These are phyloP conservation scores for Lactarius evosmus DNA, from an alignment of 768 basidiomycete genomes.

Conservation along the genomic window DNA sequence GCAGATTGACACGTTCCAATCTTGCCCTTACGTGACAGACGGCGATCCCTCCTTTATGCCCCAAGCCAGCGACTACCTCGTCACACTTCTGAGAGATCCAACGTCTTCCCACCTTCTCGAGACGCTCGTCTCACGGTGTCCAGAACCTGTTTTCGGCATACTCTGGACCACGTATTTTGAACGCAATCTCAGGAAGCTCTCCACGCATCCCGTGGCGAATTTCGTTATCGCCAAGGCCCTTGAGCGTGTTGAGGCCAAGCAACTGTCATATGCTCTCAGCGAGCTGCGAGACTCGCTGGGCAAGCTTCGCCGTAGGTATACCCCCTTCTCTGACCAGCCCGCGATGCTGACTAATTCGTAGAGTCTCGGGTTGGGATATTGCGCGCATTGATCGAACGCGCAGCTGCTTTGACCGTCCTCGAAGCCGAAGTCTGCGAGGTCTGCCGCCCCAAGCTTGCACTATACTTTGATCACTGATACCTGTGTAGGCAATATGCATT, in stretches of 20 bases:
- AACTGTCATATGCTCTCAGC: conserved; percentile 52
- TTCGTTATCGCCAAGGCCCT: conserved; percentile 86
- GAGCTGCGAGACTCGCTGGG: conserved; percentile 59
- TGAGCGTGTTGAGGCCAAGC: conserved; percentile 52
- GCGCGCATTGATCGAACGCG: conserved; percentile 70
- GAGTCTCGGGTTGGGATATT: conserved; percentile 74
- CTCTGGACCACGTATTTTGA: conserved; percentile 80
- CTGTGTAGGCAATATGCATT: conserved; percentile 30
- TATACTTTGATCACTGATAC: background rate
- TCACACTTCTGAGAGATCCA: conserved; percentile 76
- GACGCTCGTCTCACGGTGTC: conserved; percentile 62
- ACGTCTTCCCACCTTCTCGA: conserved; percentile 92
- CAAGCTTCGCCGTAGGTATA: conserved; percentile 68
- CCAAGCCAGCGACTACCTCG: conserved; percentile 73
- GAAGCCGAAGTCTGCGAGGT: conserved; percentile 27
- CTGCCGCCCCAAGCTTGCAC: background rate
- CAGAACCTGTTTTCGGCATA: conserved; percentile 54
- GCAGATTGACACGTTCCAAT: background rate
- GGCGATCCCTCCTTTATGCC: conserved; percentile 37
- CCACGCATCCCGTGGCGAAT: conserved; percentile 88
- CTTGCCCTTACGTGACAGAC: conserved; percentile 34
- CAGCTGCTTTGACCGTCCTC: conserved; percentile 34
- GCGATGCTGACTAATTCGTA: conserved; percentile 40
- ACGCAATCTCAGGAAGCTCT: conserved; percentile 67
- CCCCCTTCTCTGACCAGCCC: background rate